Evolutionary conservation across 345 rosid genomes (phyloP), one percentile per base, ranked within the genome.

Genomic region (Gossypium raimondii): DNA sequence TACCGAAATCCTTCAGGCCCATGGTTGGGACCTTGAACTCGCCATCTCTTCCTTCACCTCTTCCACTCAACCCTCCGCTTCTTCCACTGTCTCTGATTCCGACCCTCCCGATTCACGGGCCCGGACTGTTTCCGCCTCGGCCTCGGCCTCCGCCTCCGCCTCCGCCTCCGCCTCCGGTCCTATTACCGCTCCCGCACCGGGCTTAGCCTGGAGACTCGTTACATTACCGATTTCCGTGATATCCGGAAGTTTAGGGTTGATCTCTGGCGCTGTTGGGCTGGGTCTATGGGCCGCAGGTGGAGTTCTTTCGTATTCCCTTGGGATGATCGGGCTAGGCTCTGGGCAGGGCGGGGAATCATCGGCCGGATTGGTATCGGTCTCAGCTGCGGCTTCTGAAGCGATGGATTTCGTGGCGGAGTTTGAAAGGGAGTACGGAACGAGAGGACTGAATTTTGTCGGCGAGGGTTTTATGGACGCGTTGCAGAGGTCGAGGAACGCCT

Each of bases 251-350:
- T 73, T 96, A 73, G 97, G 99, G 74, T 78, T 96, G 48, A 76
- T 96, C 24, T 88, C 99, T 2, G 97, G 98, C 5, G 97, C 97
- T 63, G 81, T 96, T 27, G 98, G 98, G 62, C 83, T 96, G 4
- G 99, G 99, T 1, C 61, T 96, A 69, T 93, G 99, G 99, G 97
- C 93, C 3, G 97, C 97, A 5, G 97, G 98, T 18, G 97, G 99
- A 34, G 84, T 96, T 70, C 73, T 96, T 69, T 90, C 97, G 47
- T 89, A 93, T 73, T 93, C 98, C 1, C 78, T 93, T 50, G 97
- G 98, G 34, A 75, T 90, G 90, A 75, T 95, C 27, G 98, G 99
- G 75, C 74, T 90, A 29, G 91, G 92, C 45, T 73, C 90, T 44
- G 78, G 85, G 16, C 81, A 86, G 61, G 67, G 47, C 18, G 85